Percentiles rank a stretch among this genome's conserved stretches.
Evolutionary conservation across 305 asterid genomes (phyloP).

Genomic region (Fraxinus baroniana): DNA sequence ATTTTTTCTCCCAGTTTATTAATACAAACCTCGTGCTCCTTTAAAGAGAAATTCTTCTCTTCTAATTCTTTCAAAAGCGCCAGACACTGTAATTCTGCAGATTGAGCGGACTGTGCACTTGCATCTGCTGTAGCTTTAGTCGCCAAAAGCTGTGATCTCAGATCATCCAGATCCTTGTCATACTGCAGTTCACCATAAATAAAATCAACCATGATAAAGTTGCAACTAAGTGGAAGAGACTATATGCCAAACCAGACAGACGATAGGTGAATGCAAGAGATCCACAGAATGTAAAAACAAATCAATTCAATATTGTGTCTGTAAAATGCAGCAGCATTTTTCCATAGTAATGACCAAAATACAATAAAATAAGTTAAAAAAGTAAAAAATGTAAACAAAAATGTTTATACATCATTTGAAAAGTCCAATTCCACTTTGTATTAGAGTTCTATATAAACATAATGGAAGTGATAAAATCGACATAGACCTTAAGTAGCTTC

Average conservation of each 20-base stretch:
- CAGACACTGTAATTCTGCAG: slow-evolving; percentile 71
- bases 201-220: slow-evolving; percentile 6
- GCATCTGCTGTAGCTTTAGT: slow-evolving; percentile 74
- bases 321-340: neutral
- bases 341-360: neutral
- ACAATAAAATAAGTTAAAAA: neutral
- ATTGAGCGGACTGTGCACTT: slow-evolving; percentile 70
- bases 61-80: slow-evolving; percentile 65
- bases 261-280: neutral
- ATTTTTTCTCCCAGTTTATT: slow-evolving; percentile 61
- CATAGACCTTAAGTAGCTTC: neutral
- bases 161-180: slow-evolving; percentile 68
- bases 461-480: neutral
- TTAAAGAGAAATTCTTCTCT: slow-evolving; percentile 54
- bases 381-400: slow-evolving; percentile 2
- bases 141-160: slow-evolving; percentile 56
- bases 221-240: neutral
- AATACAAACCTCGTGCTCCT: slow-evolving; percentile 72
- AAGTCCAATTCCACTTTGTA: neutral
- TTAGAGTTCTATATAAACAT: neutral
- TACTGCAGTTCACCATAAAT: slow-evolving; percentile 32
- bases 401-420: neutral
- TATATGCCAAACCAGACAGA: neutral
- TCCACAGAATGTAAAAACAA: neutral
- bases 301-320: neutral